Conservation (phyloP, 2,329 filamentous ascomycete species). For the Ramularia endophylla region DNA sequence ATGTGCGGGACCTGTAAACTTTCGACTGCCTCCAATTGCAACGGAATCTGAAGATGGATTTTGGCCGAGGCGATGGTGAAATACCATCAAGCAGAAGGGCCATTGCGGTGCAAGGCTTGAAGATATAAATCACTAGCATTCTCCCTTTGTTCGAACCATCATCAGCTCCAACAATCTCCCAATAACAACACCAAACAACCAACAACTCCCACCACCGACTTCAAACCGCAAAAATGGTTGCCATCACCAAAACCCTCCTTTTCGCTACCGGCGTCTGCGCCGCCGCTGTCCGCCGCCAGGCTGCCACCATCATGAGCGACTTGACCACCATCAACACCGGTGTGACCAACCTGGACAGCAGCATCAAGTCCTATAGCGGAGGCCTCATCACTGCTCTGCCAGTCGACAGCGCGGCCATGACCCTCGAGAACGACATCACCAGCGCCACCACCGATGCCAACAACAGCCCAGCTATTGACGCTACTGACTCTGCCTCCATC, state of each 20-base stretch:
- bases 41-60: too few species aligned
- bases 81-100: too few species aligned
- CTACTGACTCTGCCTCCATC: not conserved
- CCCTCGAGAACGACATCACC: not conserved
- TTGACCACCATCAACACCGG: not conserved
- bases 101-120: too few species aligned
- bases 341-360: not conserved
- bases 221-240: constrained; percentile 1
- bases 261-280: constrained; percentile 1
- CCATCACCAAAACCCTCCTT: constrained; percentile 1
- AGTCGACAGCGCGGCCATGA: not conserved
- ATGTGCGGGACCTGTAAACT: too few species aligned
- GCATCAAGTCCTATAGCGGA: not conserved
- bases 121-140: too few species aligned
- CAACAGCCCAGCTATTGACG: not conserved
- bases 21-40: too few species aligned
- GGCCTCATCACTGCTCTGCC: not conserved
- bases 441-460: not conserved
- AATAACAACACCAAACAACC: too few species aligned
- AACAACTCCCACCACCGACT: too few species aligned
- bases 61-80: too few species aligned
- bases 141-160: too few species aligned
- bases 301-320: not conserved
- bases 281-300: not conserved
- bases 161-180: too few species aligned